Conservation (phyloP, 345 rosid genomes). For the Kernera saxatilis region DNA sequence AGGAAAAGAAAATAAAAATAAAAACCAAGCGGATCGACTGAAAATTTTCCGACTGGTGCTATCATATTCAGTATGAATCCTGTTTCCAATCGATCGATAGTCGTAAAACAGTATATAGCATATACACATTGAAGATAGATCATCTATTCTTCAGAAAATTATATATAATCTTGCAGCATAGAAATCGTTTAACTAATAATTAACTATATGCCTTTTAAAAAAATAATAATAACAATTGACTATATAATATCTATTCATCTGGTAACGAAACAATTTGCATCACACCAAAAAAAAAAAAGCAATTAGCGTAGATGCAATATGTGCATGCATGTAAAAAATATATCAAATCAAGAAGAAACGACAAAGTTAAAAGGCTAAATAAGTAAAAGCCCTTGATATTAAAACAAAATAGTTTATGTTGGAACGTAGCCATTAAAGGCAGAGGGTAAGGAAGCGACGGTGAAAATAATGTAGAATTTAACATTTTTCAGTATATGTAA, state of each 20-base stretch:
- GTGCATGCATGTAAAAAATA: not conserved
- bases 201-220: too few species aligned
- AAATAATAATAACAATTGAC: too few species aligned
- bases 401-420: not conserved
- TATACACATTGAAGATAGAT: not conserved
- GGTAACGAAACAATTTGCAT: not conserved
- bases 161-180: not conserved
- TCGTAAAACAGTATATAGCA: not conserved
- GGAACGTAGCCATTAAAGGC: slow-evolving; percentile 15
- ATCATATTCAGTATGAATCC: not conserved
- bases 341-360: not conserved
- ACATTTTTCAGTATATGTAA: too few species aligned
- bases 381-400: not conserved
- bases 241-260: not conserved
- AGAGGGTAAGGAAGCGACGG: slow-evolving; percentile 27
- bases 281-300: too few species aligned
- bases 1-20: not conserved
- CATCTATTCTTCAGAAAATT: not conserved
- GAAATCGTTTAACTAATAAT: not conserved
- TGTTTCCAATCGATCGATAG: not conserved
- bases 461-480: too few species aligned
- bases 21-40: too few species aligned
- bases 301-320: not conserved
- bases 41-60: too few species aligned
- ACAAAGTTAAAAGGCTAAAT: not conserved